Evolutionary conservation across 495 filamentous ascomycete genomes (phyloP), one percentile per base, ranked within the genome.

Genomic region (Echria macrotheca): DNA sequence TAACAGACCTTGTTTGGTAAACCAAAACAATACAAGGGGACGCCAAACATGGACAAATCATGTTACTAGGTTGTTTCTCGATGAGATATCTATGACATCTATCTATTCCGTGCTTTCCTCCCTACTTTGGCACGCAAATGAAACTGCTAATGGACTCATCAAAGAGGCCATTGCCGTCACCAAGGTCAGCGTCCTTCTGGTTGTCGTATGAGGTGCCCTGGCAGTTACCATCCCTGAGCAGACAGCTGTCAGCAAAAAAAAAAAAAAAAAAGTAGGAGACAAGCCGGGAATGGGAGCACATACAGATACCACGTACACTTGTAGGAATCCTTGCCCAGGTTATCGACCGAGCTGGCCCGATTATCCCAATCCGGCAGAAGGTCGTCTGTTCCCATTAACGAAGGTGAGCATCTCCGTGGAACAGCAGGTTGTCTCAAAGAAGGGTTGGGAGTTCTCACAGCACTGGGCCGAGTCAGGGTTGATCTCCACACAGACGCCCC

Each of bases 101-200:
- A n/a, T n/a, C n/a, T n/a, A n/a, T n/a, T n/a, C n/a, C n/a, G n/a
- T n/a, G n/a, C n/a, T n/a, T n/a, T n/a, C n/a, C n/a, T n/a, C n/a
- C n/a, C n/a, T n/a, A 40, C 19, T 19, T 40, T 9, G 37, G 17
- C 15, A 40, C 37, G n/a, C 44, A 47, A 12, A 21, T 23, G 19
- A 21, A 37, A 21, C 19, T 25, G 32, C 44, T 47, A 22, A 47
- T 47, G 32, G 19, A 3, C 17, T 47, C 44, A 18, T 47, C 31
- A 31, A 47, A 47, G 2, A 11, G 17, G 18, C 44, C 44, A 17
- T 47, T 28, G 10, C 44, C 44, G 21, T 47, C 44, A 4, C n/a
- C 31, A 23, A 47, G 44, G 31, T 47, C 31, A 22, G 44, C 44
- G 18, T 47, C 44, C 44, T 47, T 21, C 23, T 47, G 44, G 31